A percentile compares a stretch with the other conserved stretches of the same genome.
These are phyloP conservation scores for Moringa oleifera DNA, from an alignment of 345 rosid species.

Conservation along the genomic window DNA sequence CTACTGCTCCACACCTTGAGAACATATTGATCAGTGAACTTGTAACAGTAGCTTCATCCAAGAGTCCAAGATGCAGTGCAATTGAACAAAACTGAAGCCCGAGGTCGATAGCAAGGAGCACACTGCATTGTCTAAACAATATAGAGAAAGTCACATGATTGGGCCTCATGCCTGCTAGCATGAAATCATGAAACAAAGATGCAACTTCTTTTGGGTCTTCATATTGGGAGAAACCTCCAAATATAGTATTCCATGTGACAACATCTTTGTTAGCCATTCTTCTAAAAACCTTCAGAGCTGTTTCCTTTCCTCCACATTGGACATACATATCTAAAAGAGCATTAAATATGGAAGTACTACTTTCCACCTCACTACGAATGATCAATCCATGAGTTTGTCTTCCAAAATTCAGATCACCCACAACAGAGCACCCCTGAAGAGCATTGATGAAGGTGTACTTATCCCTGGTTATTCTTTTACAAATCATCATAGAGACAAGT, in stretches of 20 bases:
- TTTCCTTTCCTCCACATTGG: slow-evolving; percentile 16
- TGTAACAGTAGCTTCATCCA: slow-evolving; percentile 13
- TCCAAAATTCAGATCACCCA: slow-evolving; percentile 24
- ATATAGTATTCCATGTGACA: slow-evolving; percentile 35
- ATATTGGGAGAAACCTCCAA: slow-evolving; percentile 18
- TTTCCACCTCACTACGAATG: slow-evolving; percentile 13
- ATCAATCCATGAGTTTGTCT: slow-evolving; percentile 35
- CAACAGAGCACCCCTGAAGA: slow-evolving; percentile 28
- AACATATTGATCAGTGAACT: slow-evolving; percentile 32
- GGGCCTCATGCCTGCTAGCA: slow-evolving; percentile 21
- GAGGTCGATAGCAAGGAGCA: slow-evolving; percentile 16
- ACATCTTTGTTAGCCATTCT: slow-evolving; percentile 24
- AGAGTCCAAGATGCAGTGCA: slow-evolving; percentile 24
- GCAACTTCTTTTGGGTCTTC: slow-evolving; percentile 17
- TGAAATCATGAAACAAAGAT: slow-evolving; percentile 22
- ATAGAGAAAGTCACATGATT: slow-evolving; percentile 28
- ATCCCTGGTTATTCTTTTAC: slow-evolving; percentile 23
- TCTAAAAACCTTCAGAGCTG: slow-evolving; percentile 24
- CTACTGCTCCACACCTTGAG: slow-evolving; percentile 24
- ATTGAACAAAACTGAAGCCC: slow-evolving; percentile 36
- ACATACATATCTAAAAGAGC: slow-evolving; percentile 38
- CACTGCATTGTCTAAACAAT: slow-evolving; percentile 32
- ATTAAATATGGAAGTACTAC: slow-evolving; percentile 21
- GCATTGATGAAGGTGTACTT: slow-evolving; percentile 26
- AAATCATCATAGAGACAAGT: slow-evolving; percentile 18